A percentile compares a stretch with the other conserved stretches of the same genome.
Evolutionary conservation across 148 eudicot species (phyloP).

Genomic region (Hydrangea macrophylla): DNA sequence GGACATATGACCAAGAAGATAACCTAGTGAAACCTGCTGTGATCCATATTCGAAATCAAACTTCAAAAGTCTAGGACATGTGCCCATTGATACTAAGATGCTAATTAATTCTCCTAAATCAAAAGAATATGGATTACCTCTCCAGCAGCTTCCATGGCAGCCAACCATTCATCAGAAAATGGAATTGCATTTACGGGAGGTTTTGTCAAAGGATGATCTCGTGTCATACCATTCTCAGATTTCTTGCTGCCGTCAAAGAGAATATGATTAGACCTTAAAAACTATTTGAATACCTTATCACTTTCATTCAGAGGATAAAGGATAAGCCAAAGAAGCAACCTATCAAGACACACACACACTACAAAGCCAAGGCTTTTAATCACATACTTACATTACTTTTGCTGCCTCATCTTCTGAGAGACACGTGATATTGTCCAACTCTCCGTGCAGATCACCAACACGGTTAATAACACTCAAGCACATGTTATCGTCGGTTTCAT

Average conservation of each 20-base stretch:
- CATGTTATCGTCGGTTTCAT: conserved; percentile 15
- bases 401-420: conserved; percentile 14
- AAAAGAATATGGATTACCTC: conserved; percentile 54
- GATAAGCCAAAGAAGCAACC: background rate
- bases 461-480: conserved; percentile 9
- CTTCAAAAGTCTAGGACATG: too few relatives aligned
- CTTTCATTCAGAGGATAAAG: conserved; percentile 4
- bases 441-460: conserved; percentile 10
- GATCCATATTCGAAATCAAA: too few relatives aligned
- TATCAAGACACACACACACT: background rate
- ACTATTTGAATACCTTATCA: background rate
- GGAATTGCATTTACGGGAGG: conserved; percentile 67
- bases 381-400: conserved; percentile 30
- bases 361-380: background rate
- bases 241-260: conserved; percentile 41
- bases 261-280: background rate
- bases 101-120: too few relatives aligned
- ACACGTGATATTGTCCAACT: conserved; percentile 14
- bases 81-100: too few relatives aligned
- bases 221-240: conserved; percentile 26
- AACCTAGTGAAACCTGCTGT: too few relatives aligned
- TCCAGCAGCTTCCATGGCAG: conserved; percentile 97
- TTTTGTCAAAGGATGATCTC: conserved; percentile 19
- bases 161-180: conserved; percentile 98
- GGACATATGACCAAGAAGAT: too few relatives aligned